phyloP scores from a whole-genome alignment of 371 early-diverging fungal genomes.

The Rhizomucor miehei region DNA sequence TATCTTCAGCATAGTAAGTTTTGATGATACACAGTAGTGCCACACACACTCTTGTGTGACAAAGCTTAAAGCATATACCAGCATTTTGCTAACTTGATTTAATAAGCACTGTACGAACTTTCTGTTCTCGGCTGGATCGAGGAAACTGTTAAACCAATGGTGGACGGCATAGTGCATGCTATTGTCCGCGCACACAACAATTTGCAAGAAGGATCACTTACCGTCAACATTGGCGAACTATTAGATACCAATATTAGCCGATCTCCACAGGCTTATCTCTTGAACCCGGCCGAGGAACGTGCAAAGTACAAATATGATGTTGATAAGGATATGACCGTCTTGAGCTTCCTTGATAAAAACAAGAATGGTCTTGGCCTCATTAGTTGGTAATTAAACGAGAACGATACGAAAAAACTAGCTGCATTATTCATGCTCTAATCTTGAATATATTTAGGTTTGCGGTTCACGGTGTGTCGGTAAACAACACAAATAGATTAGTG shows the following conservation, averaged over 20 bases:
- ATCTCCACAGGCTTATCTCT: constrained; percentile 52
- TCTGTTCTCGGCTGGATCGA: constrained; percentile 41
- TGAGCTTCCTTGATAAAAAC: constrained; percentile 30
- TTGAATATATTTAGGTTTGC: constrained; percentile 48
- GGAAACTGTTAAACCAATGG: constrained; percentile 49
- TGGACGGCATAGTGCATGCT: constrained; percentile 51
- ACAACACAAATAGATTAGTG: constrained; percentile 49
- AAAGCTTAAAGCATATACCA: neutral
- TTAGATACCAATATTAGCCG: constrained; percentile 56
- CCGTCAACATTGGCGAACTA: constrained; percentile 35
- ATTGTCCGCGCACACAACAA: constrained; percentile 54
- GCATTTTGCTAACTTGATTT: neutral
- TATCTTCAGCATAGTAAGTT: constrained; percentile 46
- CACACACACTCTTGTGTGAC: no score
- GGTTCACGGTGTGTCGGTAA: constrained; percentile 64
- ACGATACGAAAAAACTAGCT: neutral
- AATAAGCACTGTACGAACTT: constrained; percentile 34
- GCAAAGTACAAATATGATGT: constrained; percentile 49
- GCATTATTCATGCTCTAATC: neutral
- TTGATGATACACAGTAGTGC: no score
- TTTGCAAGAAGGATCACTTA: constrained; percentile 33
- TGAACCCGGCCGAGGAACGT: constrained; percentile 56
- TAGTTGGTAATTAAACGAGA: constrained; percentile 39
- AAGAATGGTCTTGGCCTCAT: constrained; percentile 31
- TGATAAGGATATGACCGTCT: constrained; percentile 49